phyloP scores from a whole-genome alignment of 305 asterid genomes.

The Fraxinus nigra region DNA sequence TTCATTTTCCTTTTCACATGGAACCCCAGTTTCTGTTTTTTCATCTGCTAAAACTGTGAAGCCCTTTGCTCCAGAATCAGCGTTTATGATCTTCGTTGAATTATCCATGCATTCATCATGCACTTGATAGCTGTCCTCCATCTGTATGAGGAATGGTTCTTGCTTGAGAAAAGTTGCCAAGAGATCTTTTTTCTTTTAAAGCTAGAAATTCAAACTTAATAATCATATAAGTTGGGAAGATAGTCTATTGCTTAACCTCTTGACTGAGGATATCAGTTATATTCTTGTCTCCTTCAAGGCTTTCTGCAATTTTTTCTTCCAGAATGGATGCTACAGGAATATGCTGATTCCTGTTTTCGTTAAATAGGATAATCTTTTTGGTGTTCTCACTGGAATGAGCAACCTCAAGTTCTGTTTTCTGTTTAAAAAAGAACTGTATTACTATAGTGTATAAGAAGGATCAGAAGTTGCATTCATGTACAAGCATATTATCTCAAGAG shows the following conservation, averaged over 20 bases:
- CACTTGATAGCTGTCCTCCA: slow-evolving; percentile 9
- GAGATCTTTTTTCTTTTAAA: not conserved
- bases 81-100: not conserved
- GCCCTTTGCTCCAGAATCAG: slow-evolving; percentile 1
- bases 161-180: not conserved
- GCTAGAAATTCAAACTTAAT: not conserved
- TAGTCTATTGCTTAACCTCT: slow-evolving; percentile 7
- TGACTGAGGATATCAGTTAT: slow-evolving; percentile 5
- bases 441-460: not conserved
- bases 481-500: not conserved
- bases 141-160: slow-evolving; percentile 5
- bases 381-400: slow-evolving; percentile 1
- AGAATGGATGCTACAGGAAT: not conserved
- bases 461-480: not conserved
- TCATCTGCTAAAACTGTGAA: not conserved
- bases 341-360: not conserved
- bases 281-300: slow-evolving; percentile 1
- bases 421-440: not conserved
- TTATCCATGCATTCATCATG: not conserved
- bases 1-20: slow-evolving; percentile 11
- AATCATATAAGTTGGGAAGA: not conserved
- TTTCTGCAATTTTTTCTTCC: slow-evolving; percentile 3
- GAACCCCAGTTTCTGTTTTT: slow-evolving; percentile 4
- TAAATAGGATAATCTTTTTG: not conserved
- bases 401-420: slow-evolving; percentile 22